These are phyloP conservation scores for Pulveroboletus sp. DNA, from an alignment of 768 basidiomycete species.

Conservation along the genomic window DNA sequence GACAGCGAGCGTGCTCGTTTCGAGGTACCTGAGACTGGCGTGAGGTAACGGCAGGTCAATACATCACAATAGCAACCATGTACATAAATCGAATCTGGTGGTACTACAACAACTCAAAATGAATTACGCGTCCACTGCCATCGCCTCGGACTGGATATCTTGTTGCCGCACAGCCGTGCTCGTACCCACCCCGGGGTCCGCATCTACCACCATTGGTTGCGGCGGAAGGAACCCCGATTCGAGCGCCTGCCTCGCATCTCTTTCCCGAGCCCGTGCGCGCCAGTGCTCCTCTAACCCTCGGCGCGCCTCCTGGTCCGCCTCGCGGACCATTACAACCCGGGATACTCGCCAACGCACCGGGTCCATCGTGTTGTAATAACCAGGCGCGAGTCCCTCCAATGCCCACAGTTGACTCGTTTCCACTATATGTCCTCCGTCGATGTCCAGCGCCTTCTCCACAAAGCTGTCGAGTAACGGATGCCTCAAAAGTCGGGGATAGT, in stretches of 20 bases:
- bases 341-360: conserved; percentile 53
- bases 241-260: conserved; percentile 20
- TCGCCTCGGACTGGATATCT: conserved; percentile 9
- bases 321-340: conserved; percentile 56
- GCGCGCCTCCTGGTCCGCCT: conserved; percentile 51
- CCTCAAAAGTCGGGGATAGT: conserved; percentile 67
- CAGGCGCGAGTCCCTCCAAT: conserved; percentile 65
- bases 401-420: conserved; percentile 59
- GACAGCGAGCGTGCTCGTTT: conserved; percentile 6
- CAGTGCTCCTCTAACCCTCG: conserved; percentile 41
- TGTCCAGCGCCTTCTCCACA: conserved; percentile 38
- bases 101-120: background rate
- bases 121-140: conserved; percentile 19
- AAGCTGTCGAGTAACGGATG: conserved; percentile 54
- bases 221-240: conserved; percentile 15
- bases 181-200: background rate
- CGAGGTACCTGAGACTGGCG: background rate
- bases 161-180: background rate
- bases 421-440: conserved; percentile 35
- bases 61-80: conserved; percentile 17
- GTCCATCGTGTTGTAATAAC: conserved; percentile 66
- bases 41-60: conserved; percentile 22
- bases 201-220: conserved; percentile 10
- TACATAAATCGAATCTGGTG: background rate
- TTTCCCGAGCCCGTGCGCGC: conserved; percentile 29